Base-by-base conservation (phyloP, 768 basidiomycete genomes). In the Tylopilus intermedius region DNA sequence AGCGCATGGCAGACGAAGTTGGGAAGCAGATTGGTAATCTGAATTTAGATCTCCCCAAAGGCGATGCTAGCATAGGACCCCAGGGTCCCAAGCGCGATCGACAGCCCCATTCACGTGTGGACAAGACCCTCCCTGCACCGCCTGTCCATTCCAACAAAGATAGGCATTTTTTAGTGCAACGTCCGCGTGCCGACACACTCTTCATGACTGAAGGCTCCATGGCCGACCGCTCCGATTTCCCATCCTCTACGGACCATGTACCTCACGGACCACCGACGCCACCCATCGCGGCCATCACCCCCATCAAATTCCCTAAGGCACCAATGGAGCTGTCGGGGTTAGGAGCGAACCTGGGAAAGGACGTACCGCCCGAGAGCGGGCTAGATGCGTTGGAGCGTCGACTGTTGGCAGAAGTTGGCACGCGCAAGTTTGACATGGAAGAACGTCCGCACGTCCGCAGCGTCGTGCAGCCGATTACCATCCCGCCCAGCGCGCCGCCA, bases 361-460 rank as follows among this genome's bases (percentile, higher is more conserved):
- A 58, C 27, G 58, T 47, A 9, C 50, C 47, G 5, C 60, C 55
- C 39, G 80, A 80, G 58, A 82, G 74, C 46, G 88, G 88, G 8
- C 69, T 91, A 3, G 88, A 91, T 57, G 88, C 83, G 3, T 70
- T 91, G 8, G 88, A 91, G 62, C 74, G 80, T 45, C 73, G 82
- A 47, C 70, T 91, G 4, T 67, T 86, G 1, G 82, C 80, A 0
- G 82, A 90, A 60, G 88, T 90, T 7, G 88, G 88, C 26, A 90
- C 88, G 18, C 75, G 82, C 46, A 75, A 70, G 61, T 56, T 65
- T 0, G 68, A 72, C n/a, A 55, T 51, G 15, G 59, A 64, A 26
- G 53, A 58, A 39, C 62, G 64, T 10, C 69, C 72, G 0, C 72
- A 76, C 38, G 71, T 74, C 8, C 66, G 73, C 41, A 56, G 63